Evolutionary conservation across 2,329 filamentous ascomycete species (phyloP), one percentile per base, ranked within the genome.

Genomic region (Calonectria fujianensis): DNA sequence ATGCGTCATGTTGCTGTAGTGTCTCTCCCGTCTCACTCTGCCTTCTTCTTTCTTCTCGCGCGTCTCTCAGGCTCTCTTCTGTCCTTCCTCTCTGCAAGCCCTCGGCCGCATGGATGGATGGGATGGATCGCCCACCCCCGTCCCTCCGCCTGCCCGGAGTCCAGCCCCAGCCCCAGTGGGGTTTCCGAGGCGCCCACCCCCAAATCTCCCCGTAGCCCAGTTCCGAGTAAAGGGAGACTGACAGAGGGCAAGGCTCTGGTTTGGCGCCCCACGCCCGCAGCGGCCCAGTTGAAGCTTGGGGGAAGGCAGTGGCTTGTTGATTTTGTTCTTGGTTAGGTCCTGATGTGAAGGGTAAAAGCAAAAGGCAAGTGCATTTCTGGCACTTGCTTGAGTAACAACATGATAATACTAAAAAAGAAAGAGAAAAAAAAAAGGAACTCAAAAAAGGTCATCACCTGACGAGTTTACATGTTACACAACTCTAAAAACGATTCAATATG

Each of bases 91-190:
- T 50, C 61, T 32, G 27, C 24, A 48, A 7, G 61, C 27, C 79
- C 67, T 81, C 79, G 79, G 79, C 78, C 76, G 74, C 79, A 81
- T 81, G 79, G 79, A 79, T 77, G 72, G 52, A 70, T 29, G 59
- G 72, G 52, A 70, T 29, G 59, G 31, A 66, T 66, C 35, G 69
- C 72, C 74, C 74, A 79, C 78, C 75, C 74, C 79, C 78, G 72
- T 79, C 75, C 76, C 79, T 81, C 79, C 79, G 77, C 75, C 79
- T 81, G 79, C 79, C 79, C 79, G 79, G 79, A 72, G 73, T 54
- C 72, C 76, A 37, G 45, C 52, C 31, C 59, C 48, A 68, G 50
- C 32, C 54, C 63, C n/a, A 69, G 73, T 72, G 73, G 73, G 73
- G 64, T 72, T 70, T 31, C 64, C 41, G 48, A 70, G 32, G 32